Evolutionary conservation across 2,329 filamentous ascomycete species (phyloP).

Genomic region (Colletotrichum eleusines): DNA sequence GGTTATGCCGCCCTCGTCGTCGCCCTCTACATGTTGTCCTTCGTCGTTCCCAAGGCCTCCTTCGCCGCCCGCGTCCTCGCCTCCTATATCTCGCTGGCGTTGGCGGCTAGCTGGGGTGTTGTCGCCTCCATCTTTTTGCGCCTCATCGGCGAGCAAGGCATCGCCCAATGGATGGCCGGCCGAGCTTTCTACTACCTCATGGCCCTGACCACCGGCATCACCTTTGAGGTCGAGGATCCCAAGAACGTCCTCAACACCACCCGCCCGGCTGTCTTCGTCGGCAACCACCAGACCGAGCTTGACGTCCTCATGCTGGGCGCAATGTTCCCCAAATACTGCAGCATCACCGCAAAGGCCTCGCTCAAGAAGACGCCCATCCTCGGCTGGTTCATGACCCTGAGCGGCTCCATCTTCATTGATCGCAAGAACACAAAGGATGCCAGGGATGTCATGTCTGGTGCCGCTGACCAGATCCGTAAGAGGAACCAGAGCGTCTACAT

Average conservation of each 20-base stretch:
- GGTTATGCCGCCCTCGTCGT: slow-evolving; percentile 65
- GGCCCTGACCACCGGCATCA: slow-evolving; percentile 79
- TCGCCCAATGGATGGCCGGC: slow-evolving; percentile 87
- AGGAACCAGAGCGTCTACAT: slow-evolving; percentile 84
- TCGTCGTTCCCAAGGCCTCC: slow-evolving; percentile 68
- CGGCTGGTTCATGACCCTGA: slow-evolving; percentile 93
- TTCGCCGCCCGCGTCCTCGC: slow-evolving; percentile 78
- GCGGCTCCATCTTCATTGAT: slow-evolving; percentile 95
- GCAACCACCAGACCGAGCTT: slow-evolving; percentile 96
- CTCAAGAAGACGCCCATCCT: slow-evolving; percentile 78
- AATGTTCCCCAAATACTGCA: slow-evolving; percentile 92
- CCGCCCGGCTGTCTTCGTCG: slow-evolving; percentile 89
- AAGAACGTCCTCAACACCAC: slow-evolving; percentile 70
- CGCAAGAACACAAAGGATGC: slow-evolving; percentile 86
- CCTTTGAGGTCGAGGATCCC: slow-evolving; percentile 79
- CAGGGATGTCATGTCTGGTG: slow-evolving; percentile 85
- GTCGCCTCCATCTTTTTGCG: slow-evolving; percentile 79
- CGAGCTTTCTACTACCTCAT: slow-evolving; percentile 85
- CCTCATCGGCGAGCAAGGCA: slow-evolving; percentile 76
- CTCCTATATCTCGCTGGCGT: slow-evolving; percentile 71
- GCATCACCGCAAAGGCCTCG: slow-evolving; percentile 90
- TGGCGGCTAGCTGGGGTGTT: slow-evolving; percentile 79
- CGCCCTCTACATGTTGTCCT: slow-evolving; percentile 72
- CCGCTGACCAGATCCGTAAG: slow-evolving; percentile 81
- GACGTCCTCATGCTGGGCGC: slow-evolving; percentile 91